phyloP scores from a whole-genome alignment of 192 early-diverging fungal species.

The Backusella macrospora region DNA sequence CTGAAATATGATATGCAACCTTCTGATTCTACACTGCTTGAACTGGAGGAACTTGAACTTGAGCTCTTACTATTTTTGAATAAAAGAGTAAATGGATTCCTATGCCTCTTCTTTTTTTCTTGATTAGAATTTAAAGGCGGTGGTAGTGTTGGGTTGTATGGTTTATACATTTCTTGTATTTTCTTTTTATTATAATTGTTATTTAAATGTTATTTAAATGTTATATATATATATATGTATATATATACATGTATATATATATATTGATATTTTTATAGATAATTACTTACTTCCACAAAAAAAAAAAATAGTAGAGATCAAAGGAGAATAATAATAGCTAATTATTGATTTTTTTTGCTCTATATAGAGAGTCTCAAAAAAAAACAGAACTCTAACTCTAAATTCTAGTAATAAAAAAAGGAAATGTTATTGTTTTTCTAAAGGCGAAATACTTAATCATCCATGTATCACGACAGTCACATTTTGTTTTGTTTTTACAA shows the following conservation, averaged over 20 bases:
- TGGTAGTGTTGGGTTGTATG: constrained; percentile 14
- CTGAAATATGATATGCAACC: background rate
- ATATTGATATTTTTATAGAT: background rate
- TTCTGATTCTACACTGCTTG: background rate
- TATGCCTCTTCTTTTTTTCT: constrained; percentile 14
- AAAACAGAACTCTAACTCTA: background rate
- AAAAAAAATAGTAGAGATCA: background rate
- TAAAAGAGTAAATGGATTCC: constrained; percentile 18
- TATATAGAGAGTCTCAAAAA: background rate
- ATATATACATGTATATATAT: background rate
- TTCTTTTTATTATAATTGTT: background rate
- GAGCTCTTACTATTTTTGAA: constrained; percentile 8
- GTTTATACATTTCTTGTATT: constrained; percentile 14
- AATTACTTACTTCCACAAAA: no score
- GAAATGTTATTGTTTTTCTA: constrained; percentile 2
- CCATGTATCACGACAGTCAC: no score
- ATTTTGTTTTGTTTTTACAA: no score
- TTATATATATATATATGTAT: background rate
- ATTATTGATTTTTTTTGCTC: background rate
- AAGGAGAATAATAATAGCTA: background rate
- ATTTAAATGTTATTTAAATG: no score
- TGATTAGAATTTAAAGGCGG: constrained; percentile 6
- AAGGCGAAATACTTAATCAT: no score
- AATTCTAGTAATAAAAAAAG: background rate
- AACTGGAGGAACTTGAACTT: constrained; percentile 10